Evolutionary conservation across 768 basidiomycete species (phyloP).

Genomic region (Rhizopogon rudus): DNA sequence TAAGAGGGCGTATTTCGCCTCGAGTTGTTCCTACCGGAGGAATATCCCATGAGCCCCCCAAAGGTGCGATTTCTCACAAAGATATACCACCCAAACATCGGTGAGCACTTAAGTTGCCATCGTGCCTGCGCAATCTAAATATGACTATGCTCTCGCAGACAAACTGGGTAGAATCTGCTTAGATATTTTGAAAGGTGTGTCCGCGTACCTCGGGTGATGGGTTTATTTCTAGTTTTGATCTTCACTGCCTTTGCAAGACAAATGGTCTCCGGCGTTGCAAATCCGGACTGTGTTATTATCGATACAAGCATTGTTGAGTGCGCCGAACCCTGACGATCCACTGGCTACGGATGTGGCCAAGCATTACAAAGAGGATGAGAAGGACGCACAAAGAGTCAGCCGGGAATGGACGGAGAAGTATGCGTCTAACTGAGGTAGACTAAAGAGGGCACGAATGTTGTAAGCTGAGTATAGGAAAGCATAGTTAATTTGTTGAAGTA

Average conservation of each 20-base stretch:
- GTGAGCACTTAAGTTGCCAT: slow-evolving; percentile 42
- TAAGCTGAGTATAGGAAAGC: slow-evolving; percentile 4
- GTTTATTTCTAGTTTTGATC: not conserved
- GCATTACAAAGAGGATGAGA: slow-evolving; percentile 97
- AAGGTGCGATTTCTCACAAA: slow-evolving; percentile 97
- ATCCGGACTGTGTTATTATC: slow-evolving; percentile 97
- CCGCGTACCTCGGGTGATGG: not conserved
- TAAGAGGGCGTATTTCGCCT: slow-evolving; percentile 89
- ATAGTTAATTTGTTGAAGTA: slow-evolving; percentile 5
- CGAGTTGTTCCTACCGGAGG: slow-evolving; percentile 98
- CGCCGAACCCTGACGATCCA: slow-evolving; percentile 96
- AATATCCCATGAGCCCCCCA: slow-evolving; percentile 99
- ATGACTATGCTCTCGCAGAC: slow-evolving; percentile 43
- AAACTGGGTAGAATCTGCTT: slow-evolving; percentile 98
- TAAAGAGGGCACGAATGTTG: slow-evolving; percentile 1
- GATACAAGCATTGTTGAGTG: slow-evolving; percentile 91
- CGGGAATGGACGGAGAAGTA: slow-evolving; percentile 94
- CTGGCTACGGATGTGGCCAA: slow-evolving; percentile 94
- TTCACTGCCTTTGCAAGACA: slow-evolving; percentile 52
- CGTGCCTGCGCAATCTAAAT: not conserved
- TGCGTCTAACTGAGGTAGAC: slow-evolving; percentile 37
- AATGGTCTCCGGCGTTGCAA: slow-evolving; percentile 98
- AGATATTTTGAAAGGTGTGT: slow-evolving; percentile 91
- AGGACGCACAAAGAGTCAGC: slow-evolving; percentile 87
- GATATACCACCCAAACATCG: slow-evolving; percentile 99